Base-by-base conservation (phyloP, 352 stramenopile genomes). In the Phytophthora sansomeana region DNA sequence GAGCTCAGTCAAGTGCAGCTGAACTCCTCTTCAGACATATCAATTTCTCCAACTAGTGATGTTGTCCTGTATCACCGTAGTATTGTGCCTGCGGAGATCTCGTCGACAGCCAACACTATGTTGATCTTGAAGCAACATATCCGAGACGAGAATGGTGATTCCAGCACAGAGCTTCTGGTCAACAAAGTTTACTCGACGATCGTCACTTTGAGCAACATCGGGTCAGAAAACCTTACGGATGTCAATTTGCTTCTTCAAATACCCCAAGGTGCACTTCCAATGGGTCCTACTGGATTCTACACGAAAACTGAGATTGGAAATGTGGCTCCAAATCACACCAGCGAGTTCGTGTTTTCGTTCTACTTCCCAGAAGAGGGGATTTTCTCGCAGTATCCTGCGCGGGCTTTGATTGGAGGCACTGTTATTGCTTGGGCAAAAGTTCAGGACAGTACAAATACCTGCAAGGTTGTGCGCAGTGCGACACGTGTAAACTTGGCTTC, bases 191-290 rank as follows among this genome's bases (percentile, higher is more conserved):
- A 92, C 48, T 74, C 51, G 1, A 79, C 58, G 11, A 64, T 85
- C 36, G 69, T 91, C 42, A 88, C 74, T 19, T 46, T 90, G 13
- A 90, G 72, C 49, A 92, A 92, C 52, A 80, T 90, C 58, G 68
- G 66, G 7, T 71, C 70, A 1, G 49, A 58, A 4, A 24, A 69
- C 11, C 62, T 76, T 11, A 68, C 30, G 8, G 58, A 69, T 41
- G 48, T 91, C 11, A 80, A 85, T 17, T 42, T 90, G 30, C 54
- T 93, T n/a, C 53, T 89, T 32, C 84, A 93, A 65, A 87, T 93
- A 41, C 84, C 84, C 2, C 70, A 80, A 56, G 84, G 83, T 16
- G 50, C 81, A 21, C 60, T 87, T 62, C 83, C 83, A 7, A 55
- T 91, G 32, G 63, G 49, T 9, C 57, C 57, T 14, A 58, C 33